These are phyloP conservation scores for Cladorrhinum samala DNA, from an alignment of 495 filamentous ascomycete species.

Conservation along the genomic window DNA sequence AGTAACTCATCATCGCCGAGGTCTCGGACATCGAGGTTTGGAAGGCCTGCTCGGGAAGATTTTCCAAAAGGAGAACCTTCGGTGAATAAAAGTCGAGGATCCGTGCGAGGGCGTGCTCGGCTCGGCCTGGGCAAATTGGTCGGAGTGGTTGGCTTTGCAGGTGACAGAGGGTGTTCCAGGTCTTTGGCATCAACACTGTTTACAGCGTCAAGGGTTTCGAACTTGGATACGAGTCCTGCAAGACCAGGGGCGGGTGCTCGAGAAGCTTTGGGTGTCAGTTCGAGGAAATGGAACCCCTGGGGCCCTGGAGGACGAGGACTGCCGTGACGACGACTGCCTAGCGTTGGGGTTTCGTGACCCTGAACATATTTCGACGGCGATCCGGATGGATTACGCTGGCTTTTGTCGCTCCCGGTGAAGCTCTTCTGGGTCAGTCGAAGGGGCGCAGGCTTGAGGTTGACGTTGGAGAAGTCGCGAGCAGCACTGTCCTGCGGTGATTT, in stretches of 20 bases:
- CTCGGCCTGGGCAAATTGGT: background rate
- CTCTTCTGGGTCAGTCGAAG: slow-evolving; percentile 25
- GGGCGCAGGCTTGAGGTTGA: slow-evolving; percentile 26
- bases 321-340: background rate
- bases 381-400: background rate
- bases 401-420: background rate
- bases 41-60: background rate
- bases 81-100: background rate
- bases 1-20: slow-evolving; percentile 2
- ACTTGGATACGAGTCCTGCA: slow-evolving; percentile 34
- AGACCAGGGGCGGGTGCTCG: slow-evolving; percentile 15
- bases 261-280: slow-evolving; percentile 1
- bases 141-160: background rate
- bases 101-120: background rate
- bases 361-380: slow-evolving; percentile 1
- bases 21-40: background rate
- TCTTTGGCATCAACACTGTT: slow-evolving; percentile 17
- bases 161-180: slow-evolving; percentile 2
- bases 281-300: slow-evolving; percentile 1
- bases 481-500: background rate
- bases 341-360: slow-evolving; percentile 1
- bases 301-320: slow-evolving; percentile 4
- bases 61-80: slow-evolving; percentile 3
- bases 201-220: slow-evolving; percentile 34
- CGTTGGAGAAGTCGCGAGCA: slow-evolving; percentile 14